phyloP scores from a whole-genome alignment of 202 grass and related monocot species.

The Schoenoplectus tabernaemontani region DNA sequence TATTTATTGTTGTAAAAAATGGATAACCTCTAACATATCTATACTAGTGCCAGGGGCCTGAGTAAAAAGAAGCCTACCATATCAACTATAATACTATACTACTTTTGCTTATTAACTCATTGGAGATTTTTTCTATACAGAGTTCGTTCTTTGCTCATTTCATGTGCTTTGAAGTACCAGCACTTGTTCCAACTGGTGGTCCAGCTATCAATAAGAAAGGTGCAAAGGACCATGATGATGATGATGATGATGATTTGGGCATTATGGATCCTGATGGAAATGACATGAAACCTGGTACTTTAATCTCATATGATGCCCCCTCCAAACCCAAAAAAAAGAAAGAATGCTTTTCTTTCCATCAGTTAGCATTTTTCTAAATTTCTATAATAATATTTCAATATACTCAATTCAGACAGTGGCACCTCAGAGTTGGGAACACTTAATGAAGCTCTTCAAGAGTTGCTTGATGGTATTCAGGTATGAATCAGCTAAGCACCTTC shows the following conservation, averaged over 20 bases:
- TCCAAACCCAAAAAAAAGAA: background rate
- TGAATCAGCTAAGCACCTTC: background rate
- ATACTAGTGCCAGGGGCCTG: background rate
- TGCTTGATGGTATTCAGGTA: constrained; percentile 99
- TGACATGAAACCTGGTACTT: constrained; percentile 64
- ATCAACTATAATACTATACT: background rate
- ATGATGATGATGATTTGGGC: constrained; percentile 59
- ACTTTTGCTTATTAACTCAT: background rate
- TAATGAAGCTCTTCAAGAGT: constrained; percentile 95
- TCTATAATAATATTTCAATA: background rate
- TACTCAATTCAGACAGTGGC: constrained; percentile 49
- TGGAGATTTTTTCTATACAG: constrained; percentile 32
- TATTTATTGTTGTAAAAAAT: constrained; percentile 8
- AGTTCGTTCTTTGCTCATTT: constrained; percentile 99
- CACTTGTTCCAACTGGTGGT: constrained; percentile 71
- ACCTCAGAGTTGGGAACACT: constrained; percentile 68
- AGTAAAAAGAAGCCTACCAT: background rate
- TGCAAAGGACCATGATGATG: constrained; percentile 37
- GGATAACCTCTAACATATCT: background rate
- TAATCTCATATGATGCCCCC: constrained; percentile 13
- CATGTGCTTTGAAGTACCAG: constrained; percentile 99
- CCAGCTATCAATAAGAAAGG: constrained; percentile 52
- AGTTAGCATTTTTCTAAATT: background rate
- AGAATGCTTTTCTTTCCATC: background rate
- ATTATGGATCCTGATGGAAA: constrained; percentile 88